Conservation (phyloP, 2,329 filamentous ascomycete species). For the Claviceps humidiphila region DNA sequence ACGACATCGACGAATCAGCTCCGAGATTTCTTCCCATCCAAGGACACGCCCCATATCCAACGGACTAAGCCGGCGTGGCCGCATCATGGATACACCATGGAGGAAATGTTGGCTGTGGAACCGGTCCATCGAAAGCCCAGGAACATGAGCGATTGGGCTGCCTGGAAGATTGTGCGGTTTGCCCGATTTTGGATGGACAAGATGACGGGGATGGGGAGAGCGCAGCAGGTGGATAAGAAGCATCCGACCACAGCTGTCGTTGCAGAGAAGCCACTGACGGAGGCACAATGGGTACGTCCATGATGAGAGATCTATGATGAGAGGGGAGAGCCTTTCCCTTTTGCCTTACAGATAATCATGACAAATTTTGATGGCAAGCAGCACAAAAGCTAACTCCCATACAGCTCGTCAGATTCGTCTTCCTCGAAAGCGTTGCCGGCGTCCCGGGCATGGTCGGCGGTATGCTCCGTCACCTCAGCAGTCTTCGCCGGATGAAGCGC, state of each 20-base stretch:
- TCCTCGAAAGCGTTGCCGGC: slow-evolving; percentile 86
- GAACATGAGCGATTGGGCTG: slow-evolving; percentile 63
- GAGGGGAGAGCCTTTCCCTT: too few species aligned
- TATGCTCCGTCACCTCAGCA: slow-evolving; percentile 81
- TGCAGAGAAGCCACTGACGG: slow-evolving; percentile 53
- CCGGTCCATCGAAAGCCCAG: slow-evolving; percentile 66
- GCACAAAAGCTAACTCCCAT: background rate
- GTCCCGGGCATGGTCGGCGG: slow-evolving; percentile 96
- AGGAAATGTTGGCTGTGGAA: slow-evolving; percentile 62
- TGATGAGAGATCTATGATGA: too few species aligned
- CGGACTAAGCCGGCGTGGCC: slow-evolving; percentile 54
- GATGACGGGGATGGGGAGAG: slow-evolving; percentile 59
- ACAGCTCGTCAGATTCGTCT: slow-evolving; percentile 69
- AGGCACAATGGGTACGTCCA: slow-evolving; percentile 60
- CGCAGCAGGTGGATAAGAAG: slow-evolving; percentile 51
- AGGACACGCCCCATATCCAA: slow-evolving; percentile 47
- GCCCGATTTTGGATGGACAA: slow-evolving; percentile 71
- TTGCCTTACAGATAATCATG: background rate
- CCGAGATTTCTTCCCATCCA: slow-evolving; percentile 49
- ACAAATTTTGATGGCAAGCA: background rate
- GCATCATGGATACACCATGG: slow-evolving; percentile 60
- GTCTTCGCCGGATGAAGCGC: slow-evolving; percentile 70
- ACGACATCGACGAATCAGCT: slow-evolving; percentile 33
- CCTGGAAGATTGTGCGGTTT: slow-evolving; percentile 62
- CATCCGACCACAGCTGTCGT: slow-evolving; percentile 41